Conservation (phyloP, 805 yeast genomes). For the Wickerhamiella lipophila region DNA sequence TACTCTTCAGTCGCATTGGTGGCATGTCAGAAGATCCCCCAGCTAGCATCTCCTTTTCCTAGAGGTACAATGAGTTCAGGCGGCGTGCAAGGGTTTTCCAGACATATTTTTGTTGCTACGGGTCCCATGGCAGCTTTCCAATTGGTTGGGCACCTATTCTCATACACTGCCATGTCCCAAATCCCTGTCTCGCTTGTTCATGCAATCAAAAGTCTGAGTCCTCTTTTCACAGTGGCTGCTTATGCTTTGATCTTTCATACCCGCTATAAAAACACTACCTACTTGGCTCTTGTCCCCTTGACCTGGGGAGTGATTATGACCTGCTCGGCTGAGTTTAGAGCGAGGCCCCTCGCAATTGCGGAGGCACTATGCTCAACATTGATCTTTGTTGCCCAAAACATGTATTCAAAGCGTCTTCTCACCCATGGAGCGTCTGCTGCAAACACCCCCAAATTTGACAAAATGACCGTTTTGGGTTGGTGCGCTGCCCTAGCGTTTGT, state of each 20-base stretch:
- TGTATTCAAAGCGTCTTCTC: constrained; percentile 71
- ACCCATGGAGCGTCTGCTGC: constrained; percentile 30
- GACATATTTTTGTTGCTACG: constrained; percentile 32
- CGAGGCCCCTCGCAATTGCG: constrained; percentile 47
- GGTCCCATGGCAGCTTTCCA: constrained; percentile 94
- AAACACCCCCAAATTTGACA: constrained; percentile 45
- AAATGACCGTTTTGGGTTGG: constrained; percentile 66
- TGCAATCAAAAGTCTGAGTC: constrained; percentile 84
- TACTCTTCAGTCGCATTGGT: constrained; percentile 24
- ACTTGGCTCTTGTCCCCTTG: constrained; percentile 65
- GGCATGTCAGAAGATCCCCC: constrained; percentile 24
- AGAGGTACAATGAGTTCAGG: constrained; percentile 24
- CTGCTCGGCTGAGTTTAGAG: constrained; percentile 33
- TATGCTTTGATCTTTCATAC: constrained; percentile 51
- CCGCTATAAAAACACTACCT: constrained; percentile 51
- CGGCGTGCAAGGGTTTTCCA: constrained; percentile 21
- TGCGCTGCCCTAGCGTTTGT: constrained; percentile 62
- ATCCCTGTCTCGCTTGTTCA: constrained; percentile 94
- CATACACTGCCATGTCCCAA: constrained; percentile 82
- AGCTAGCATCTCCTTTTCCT: constrained; percentile 23
- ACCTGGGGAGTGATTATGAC: constrained; percentile 72
- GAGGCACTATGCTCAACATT: constrained; percentile 57
- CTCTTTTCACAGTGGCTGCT: constrained; percentile 72
- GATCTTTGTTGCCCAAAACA: constrained; percentile 74
- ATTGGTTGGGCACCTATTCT: constrained; percentile 78